phyloP scores from a whole-genome alignment of 352 stramenopile genomes.

The Phytophthora idaei region DNA sequence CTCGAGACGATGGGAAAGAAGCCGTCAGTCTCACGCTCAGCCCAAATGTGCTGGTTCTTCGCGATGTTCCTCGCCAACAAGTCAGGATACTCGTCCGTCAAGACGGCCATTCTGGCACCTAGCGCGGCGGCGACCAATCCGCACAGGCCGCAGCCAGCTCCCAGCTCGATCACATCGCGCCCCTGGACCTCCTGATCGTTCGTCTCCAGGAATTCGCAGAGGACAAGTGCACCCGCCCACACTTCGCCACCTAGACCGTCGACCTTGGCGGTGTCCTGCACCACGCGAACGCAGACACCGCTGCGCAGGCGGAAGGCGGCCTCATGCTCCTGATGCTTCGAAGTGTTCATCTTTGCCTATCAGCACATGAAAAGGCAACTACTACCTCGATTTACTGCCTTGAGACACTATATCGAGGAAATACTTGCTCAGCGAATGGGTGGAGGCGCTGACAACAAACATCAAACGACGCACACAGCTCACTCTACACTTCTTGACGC shows the following conservation, averaged over 20 bases:
- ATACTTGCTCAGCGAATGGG: conserved; percentile 21
- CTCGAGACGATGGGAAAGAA: conserved; percentile 25
- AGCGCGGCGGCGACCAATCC: conserved; percentile 52
- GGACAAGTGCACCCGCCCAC: conserved; percentile 58
- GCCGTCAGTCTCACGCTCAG: conserved; percentile 8
- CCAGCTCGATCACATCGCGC: conserved; percentile 57
- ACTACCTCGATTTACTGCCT: conserved; percentile 5
- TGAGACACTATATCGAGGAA: conserved; percentile 8
- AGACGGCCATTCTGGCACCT: conserved; percentile 33
- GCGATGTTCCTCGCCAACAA: conserved; percentile 49
- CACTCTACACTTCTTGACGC: conserved; percentile 8
- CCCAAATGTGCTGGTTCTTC: conserved; percentile 43
- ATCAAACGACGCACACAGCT: conserved; percentile 5
- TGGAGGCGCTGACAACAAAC: conserved; percentile 26
- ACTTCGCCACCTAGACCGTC: conserved; percentile 65
- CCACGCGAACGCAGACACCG: conserved; percentile 39
- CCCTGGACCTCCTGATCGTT: conserved; percentile 25
- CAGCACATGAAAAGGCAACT: not conserved
- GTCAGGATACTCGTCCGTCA: conserved; percentile 70
- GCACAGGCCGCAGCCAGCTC: conserved; percentile 61
- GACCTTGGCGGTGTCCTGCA: conserved; percentile 59
- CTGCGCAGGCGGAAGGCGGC: conserved; percentile 32
- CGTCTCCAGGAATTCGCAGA: conserved; percentile 54
- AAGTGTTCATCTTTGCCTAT: conserved; percentile 13
- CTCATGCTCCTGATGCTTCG: conserved; percentile 43